phyloP scores from a whole-genome alignment of 306 rosid genomes.

The Pachyrhizus erosus region DNA sequence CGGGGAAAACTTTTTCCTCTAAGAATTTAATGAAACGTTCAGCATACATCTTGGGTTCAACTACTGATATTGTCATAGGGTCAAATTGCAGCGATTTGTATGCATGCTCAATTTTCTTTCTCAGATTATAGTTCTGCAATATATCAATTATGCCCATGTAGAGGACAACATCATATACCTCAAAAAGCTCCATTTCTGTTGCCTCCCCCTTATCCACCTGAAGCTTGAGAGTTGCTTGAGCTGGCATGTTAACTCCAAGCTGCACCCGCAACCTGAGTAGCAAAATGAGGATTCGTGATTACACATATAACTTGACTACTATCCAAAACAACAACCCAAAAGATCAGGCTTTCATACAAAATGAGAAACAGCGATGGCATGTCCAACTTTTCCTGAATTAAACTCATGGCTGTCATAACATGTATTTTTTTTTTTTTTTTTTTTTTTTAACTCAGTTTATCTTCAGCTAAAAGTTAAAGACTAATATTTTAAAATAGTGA shows the following conservation, averaged over 20 bases:
- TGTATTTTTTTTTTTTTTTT: too few species aligned
- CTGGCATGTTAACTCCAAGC: conserved; percentile 95
- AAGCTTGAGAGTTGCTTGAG: conserved; percentile 64
- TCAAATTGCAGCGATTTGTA: conserved; percentile 63
- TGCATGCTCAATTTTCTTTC: conserved; percentile 74
- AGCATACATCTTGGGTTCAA: conserved; percentile 72
- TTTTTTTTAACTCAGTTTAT: too few species aligned
- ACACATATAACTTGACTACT: neutral
- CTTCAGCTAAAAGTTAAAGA: too few species aligned
- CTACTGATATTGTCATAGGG: conserved; percentile 67
- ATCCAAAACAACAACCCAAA: neutral
- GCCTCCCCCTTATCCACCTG: conserved; percentile 46
- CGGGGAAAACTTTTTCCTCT: conserved; percentile 64
- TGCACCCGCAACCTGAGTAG: conserved; percentile 77
- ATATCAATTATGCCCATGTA: conserved; percentile 91
- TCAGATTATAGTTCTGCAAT: conserved; percentile 73
- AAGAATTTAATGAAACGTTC: conserved; percentile 72
- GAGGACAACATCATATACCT: conserved; percentile 83
- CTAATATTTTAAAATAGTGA: too few species aligned
- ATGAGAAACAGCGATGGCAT: too few species aligned
- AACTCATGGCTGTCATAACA: too few species aligned
- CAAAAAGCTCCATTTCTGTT: conserved; percentile 67
- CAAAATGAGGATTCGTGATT: neutral
- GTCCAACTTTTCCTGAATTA: too few species aligned
- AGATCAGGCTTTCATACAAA: too few species aligned